Conservation (phyloP, 2,329 filamentous ascomycete species). For the Botryotinia calthae region DNA sequence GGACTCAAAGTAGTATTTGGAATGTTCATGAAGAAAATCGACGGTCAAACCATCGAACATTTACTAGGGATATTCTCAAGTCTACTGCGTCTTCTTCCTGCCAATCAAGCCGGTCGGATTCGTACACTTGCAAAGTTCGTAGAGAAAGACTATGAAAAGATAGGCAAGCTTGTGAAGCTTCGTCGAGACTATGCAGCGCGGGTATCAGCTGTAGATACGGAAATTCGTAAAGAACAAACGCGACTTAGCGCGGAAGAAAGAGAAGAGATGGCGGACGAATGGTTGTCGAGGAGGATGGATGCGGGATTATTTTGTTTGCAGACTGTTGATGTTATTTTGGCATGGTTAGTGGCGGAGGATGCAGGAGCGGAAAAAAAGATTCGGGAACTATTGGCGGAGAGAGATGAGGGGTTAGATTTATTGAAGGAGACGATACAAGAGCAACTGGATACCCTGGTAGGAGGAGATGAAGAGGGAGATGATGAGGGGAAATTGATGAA, state of each 20-base stretch:
- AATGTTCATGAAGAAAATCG: slow-evolving; percentile 80
- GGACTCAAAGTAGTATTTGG: slow-evolving; percentile 84
- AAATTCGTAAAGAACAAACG: slow-evolving; percentile 58
- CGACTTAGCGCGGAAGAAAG: slow-evolving; percentile 55
- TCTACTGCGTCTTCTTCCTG: slow-evolving; percentile 75
- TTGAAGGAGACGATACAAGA: slow-evolving; percentile 66
- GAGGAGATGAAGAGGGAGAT: neutral
- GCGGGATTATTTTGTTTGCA: slow-evolving; percentile 83
- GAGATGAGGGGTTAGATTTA: slow-evolving; percentile 61
- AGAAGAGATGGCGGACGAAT: slow-evolving; percentile 64
- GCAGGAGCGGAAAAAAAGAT: slow-evolving; percentile 68
- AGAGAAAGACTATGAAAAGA: slow-evolving; percentile 90
- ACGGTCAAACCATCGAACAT: slow-evolving; percentile 69
- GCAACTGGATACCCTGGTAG: slow-evolving; percentile 11
- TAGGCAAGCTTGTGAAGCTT: slow-evolving; percentile 66
- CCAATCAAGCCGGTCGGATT: slow-evolving; percentile 74
- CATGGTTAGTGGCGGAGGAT: slow-evolving; percentile 92
- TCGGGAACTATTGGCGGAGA: slow-evolving; percentile 60
- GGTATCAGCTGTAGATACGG: slow-evolving; percentile 60
- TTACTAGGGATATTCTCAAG: slow-evolving; percentile 81
- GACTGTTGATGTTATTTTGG: slow-evolving; percentile 77
- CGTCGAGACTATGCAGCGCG: slow-evolving; percentile 67
- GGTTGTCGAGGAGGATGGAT: slow-evolving; percentile 73
- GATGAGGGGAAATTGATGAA: slow-evolving; percentile 47
- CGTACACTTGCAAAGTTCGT: slow-evolving; percentile 90